These are phyloP conservation scores for Fomitopsis schrenkii DNA, from an alignment of 1,284 basidiomycete genomes.

Conservation along the genomic window DNA sequence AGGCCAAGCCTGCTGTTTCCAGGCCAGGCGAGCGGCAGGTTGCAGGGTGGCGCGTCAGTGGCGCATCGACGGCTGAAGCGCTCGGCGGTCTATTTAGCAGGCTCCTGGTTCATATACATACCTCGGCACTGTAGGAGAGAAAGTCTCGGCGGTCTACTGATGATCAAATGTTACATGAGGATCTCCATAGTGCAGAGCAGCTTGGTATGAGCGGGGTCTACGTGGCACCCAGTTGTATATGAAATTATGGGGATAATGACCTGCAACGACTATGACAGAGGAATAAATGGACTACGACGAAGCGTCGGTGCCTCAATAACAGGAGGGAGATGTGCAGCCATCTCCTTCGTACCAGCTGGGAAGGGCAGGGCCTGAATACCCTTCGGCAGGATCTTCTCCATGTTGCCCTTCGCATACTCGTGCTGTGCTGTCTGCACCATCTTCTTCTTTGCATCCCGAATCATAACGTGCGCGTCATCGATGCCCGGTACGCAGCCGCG, in stretches of 20 bases:
- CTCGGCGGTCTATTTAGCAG: not conserved
- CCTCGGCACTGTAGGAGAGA: too few species aligned
- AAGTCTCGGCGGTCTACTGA: too few species aligned
- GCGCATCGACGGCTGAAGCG: not conserved
- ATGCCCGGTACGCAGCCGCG: slow-evolving; percentile 70
- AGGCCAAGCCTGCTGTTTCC: not conserved
- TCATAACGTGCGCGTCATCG: slow-evolving; percentile 67
- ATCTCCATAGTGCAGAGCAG: too few species aligned
- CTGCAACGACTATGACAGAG: slow-evolving; percentile 49
- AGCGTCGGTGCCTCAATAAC: slow-evolving; percentile 67
- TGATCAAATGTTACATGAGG: too few species aligned
- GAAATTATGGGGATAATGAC: not conserved
- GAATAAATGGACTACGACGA: slow-evolving; percentile 73
- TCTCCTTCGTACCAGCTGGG: slow-evolving; percentile 83
- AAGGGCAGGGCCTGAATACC: slow-evolving; percentile 86
- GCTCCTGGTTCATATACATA: too few species aligned
- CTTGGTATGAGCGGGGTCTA: too few species aligned
- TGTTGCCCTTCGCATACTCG: slow-evolving; percentile 70
- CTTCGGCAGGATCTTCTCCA: slow-evolving; percentile 79
- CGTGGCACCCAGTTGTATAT: not conserved
- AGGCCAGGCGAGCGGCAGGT: not conserved
- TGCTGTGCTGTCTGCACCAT: slow-evolving; percentile 48
- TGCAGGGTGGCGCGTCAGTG: not conserved
- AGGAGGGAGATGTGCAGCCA: slow-evolving; percentile 63
- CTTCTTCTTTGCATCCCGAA: slow-evolving; percentile 87